Evolutionary conservation across 345 rosid genomes (phyloP).

Genomic region (Erucastrum elatum): DNA sequence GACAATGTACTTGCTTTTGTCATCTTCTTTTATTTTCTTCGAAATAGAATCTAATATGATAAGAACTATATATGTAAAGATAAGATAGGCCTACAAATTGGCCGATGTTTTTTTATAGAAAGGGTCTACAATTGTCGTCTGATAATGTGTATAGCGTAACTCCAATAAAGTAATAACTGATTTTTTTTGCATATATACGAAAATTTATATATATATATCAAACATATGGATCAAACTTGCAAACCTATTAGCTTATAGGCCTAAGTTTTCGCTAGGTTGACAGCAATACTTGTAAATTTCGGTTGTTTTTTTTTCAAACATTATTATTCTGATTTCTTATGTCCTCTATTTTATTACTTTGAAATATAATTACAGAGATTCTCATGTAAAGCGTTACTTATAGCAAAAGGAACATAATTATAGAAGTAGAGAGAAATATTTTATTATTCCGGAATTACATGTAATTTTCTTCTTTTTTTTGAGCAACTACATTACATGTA

Average conservation of each 20-base stretch:
- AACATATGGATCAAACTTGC: neutral
- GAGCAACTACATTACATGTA: no score
- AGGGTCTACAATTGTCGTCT: neutral
- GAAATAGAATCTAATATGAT: constrained; percentile 17
- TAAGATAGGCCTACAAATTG: neutral
- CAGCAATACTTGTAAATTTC: neutral
- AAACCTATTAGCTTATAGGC: neutral
- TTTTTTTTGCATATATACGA: neutral
- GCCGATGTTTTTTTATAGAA: neutral
- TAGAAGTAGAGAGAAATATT: neutral
- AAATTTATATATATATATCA: neutral
- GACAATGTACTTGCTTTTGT: constrained; percentile 29
- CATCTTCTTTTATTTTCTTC: constrained; percentile 16
- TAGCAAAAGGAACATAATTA: neutral
- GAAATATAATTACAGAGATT: neutral
- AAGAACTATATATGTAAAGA: neutral
- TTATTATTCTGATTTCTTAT: neutral
- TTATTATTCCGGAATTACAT: no score
- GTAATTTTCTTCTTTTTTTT: no score
- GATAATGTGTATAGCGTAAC: neutral
- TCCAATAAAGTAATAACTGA: neutral
- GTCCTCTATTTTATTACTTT: neutral
- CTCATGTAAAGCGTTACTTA: neutral
- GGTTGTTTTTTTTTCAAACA: neutral
- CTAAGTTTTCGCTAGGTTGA: neutral